Base-by-base conservation (phyloP, 2,329 filamentous ascomycete genomes). In the Sporothrix brunneoviolacea region DNA sequence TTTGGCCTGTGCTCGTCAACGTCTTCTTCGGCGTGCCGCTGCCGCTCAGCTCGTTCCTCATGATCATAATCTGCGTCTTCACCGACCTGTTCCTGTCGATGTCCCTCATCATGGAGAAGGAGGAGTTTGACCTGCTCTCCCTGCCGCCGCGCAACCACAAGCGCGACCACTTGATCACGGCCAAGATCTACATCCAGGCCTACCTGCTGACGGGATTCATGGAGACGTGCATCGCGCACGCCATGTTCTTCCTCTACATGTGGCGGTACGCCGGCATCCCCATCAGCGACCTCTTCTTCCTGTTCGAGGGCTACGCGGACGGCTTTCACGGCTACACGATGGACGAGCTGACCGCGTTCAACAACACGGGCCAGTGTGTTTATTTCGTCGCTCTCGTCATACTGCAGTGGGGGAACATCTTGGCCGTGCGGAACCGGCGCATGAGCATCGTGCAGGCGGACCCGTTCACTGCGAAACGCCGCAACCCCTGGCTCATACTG, bases 31-130 rank as follows among this genome's bases (percentile, higher is more conserved):
- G 76, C 3, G 69, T 79, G 3, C 76, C 76, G 0, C 64, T 75
- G 0, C 74, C 74, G 0, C 59, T 79, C 0, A 72, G 67, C 35
- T 69, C 74, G 0, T 79, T 79, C 59, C 67, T 79, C 37, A 79
- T 79, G 75, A 78, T 78, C 56, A 75, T 78, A 54, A 77, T 78
- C 45, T 79, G 75, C 50, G 72, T 77, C 53, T 78, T 78, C 53
- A 78, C 74, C 12, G 75, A 77, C 57, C 62, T 77, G 0, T 77
- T 78, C 62, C 62, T 75, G 3, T 72, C 71, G 0, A 61, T 77
- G 0, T 72, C 72, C 0, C 62, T 78, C 2, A 76, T 77, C 53
- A 77, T 77, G 74, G 75, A 79, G 47, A 74, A 75, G 56, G 72
- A 76, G 45, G 75, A 79, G 47, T 77, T 75, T 48, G 74, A 78